phyloP scores from a whole-genome alignment of 2,329 filamentous ascomycete genomes.

The Biscogniauxia marginata region DNA sequence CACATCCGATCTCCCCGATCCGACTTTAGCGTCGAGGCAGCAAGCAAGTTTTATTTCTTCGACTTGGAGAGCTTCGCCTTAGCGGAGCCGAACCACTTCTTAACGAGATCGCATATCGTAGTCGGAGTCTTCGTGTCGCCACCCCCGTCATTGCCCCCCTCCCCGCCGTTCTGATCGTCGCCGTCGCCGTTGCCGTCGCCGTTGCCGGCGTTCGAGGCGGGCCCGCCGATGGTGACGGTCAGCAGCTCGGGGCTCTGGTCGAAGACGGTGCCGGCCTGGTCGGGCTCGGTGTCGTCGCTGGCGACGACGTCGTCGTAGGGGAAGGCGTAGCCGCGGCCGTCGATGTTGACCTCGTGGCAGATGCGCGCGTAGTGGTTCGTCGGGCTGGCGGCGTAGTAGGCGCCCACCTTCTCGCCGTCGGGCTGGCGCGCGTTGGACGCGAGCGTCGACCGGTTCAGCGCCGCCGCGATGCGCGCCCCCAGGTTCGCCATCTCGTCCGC shows the following conservation, averaged over 20 bases:
- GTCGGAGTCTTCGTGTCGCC: neutral
- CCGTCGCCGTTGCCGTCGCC: neutral
- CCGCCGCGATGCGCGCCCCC: slow-evolving; percentile 71
- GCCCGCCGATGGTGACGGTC: slow-evolving; percentile 56
- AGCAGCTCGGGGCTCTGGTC: slow-evolving; percentile 55
- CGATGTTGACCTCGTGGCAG: slow-evolving; percentile 58
- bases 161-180: too few species aligned
- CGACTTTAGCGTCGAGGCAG: neutral
- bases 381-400: slow-evolving; percentile 52
- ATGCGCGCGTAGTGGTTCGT: slow-evolving; percentile 69
- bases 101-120: neutral
- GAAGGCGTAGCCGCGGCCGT: slow-evolving; percentile 66
- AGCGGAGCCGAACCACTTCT: neutral
- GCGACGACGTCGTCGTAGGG: slow-evolving; percentile 69
- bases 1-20: too few species aligned
- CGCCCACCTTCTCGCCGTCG: slow-evolving; percentile 44
- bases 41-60: neutral
- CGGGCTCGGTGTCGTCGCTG: slow-evolving; percentile 41
- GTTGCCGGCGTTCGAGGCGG: neutral
- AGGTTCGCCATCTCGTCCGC: slow-evolving; percentile 56
- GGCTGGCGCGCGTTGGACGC: slow-evolving; percentile 52
- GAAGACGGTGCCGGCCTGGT: slow-evolving; percentile 63
- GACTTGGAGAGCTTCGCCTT: neutral
- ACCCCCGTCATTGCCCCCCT: neutral
- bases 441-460: slow-evolving; percentile 72